phyloP scores from a whole-genome alignment of 2,329 filamentous ascomycete species.

The Monilinia fructigena region DNA sequence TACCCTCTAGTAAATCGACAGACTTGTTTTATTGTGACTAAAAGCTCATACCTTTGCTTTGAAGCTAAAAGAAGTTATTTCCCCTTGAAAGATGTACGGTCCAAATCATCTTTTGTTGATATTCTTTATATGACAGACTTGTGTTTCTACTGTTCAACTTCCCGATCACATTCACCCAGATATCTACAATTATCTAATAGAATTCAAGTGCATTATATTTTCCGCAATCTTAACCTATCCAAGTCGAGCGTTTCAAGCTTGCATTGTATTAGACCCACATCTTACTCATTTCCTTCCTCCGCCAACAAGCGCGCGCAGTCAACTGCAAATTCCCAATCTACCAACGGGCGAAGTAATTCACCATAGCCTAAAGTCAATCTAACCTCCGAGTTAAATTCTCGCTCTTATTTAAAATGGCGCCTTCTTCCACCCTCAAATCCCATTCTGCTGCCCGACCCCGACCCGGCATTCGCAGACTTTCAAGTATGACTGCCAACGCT shows the following conservation, averaged over 20 bases:
- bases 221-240: slow-evolving; percentile 2
- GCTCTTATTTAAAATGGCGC: slow-evolving; percentile 16
- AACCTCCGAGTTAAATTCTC: background rate
- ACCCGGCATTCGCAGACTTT: slow-evolving; percentile 38
- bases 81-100: background rate
- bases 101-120: background rate
- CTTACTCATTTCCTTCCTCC: background rate
- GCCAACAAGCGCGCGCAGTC: slow-evolving; percentile 15
- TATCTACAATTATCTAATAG: background rate
- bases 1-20: slow-evolving; percentile 9
- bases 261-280: slow-evolving; percentile 1
- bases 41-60: background rate
- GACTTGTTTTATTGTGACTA: background rate
- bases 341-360: slow-evolving; percentile 14
- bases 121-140: background rate
- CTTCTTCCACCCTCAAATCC: slow-evolving; percentile 14
- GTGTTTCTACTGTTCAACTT: background rate
- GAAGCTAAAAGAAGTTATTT: background rate
- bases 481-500: slow-evolving; percentile 40
- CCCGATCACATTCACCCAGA: background rate
- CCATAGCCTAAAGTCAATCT: background rate
- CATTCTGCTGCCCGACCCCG: slow-evolving; percentile 32
- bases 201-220: background rate
- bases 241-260: slow-evolving; percentile 9
- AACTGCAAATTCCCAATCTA: background rate